Base-by-base conservation (phyloP, 176 grass and related monocot species). In the Calamus simplicifolius region DNA sequence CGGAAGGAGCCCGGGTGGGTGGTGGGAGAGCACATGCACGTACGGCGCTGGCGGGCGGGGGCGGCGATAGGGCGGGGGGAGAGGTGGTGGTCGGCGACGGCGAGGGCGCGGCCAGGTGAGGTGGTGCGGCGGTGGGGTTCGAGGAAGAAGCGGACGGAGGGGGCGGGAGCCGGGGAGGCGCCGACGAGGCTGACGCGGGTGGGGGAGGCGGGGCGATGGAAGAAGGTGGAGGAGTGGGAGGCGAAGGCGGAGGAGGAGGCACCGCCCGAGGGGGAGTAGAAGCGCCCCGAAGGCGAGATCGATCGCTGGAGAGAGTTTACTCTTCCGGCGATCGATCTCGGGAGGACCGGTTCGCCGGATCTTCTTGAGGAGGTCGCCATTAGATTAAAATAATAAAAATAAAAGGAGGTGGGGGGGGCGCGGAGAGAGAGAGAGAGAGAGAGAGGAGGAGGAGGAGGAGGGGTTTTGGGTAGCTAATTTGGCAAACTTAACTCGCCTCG, bases 21-120 rank as follows among this genome's bases (percentile, higher is more conserved):
- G 12, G 86, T 89, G 61, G 86, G 86, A 0, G 86, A 81, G 77
- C 86, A 89, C 66, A 81, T 77, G 73, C 86, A 89, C 10, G 66
- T 72, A 5, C 38, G 35, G 2, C 18, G 63, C 0, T 14, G 18
- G 18, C 38, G 16, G 18, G 61, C 8, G 1, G 48, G 5, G 4
- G 7, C 6, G 14, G n/a, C 4, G 51, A 49, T 5, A 19, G 10
- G 12, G 56, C 56, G 25, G 43, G 56, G 56, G 73, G 38, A 0
- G 74, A 29, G 23, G 73, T 55, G 0, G 80, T 67, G 35, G 35
- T 43, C 35, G 0, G 35, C 35, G 27, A 75, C 69, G 64, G 63
- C 63, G 64, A 81, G 51, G 21, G 69, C 77, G 3, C 30, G 53
- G 38, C 61, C 61, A 16, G 66, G 26, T 2, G 70, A 66, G 8